Evolutionary conservation across 192 early-diverging fungal genomes (phyloP).

Genomic region (Linnemannia elongata): DNA sequence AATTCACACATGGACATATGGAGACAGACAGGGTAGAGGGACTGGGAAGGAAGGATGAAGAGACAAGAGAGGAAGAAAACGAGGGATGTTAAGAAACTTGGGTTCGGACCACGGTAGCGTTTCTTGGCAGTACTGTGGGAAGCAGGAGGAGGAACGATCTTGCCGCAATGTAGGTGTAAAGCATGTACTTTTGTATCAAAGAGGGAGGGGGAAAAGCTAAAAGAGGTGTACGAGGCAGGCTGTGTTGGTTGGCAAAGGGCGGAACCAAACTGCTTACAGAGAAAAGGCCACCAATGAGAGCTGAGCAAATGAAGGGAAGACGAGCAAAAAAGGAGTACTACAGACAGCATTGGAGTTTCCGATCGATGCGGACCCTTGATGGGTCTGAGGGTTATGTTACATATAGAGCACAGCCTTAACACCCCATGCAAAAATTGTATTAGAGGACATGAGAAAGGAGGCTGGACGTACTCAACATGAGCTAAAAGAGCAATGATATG

Average conservation of each 20-base stretch:
- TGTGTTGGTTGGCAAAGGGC: conserved; percentile 1
- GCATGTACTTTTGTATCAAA: background rate
- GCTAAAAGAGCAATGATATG: too few relatives aligned
- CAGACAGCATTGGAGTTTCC: background rate
- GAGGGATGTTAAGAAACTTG: background rate
- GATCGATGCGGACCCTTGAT: background rate
- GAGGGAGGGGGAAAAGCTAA: background rate
- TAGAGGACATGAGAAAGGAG: background rate
- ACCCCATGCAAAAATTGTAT: background rate
- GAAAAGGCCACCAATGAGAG: background rate
- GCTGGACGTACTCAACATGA: background rate
- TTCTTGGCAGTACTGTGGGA: background rate
- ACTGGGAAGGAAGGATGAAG: background rate
- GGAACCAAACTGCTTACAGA: background rate
- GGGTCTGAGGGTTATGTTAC: background rate
- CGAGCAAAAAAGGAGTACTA: background rate
- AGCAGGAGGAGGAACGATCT: background rate
- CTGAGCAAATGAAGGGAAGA: background rate
- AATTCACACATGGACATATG: background rate
- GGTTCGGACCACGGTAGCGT: background rate
- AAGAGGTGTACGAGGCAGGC: background rate
- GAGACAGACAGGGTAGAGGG: background rate
- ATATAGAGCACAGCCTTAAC: background rate
- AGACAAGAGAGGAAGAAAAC: background rate
- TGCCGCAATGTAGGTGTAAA: background rate